Evolutionary conservation across 2,329 filamentous ascomycete genomes (phyloP).

Genomic region (Fusarium brachygibbosum): DNA sequence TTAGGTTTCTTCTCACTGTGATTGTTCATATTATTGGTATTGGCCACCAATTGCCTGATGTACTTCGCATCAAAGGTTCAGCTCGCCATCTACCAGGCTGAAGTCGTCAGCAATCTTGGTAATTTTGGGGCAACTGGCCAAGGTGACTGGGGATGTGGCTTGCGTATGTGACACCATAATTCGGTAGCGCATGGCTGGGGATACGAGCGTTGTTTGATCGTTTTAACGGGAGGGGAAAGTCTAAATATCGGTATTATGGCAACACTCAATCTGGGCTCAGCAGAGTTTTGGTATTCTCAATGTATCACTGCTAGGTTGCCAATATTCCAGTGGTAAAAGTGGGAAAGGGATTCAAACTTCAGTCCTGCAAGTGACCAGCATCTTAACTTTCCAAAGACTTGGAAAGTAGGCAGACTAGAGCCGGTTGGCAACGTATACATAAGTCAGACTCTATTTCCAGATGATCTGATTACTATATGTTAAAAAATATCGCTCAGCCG

Average conservation of each 20-base stretch:
- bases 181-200: not conserved
- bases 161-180: not conserved
- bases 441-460: not conserved
- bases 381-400: not conserved
- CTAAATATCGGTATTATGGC: not conserved
- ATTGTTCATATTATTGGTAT: too few relatives aligned
- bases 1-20: too few relatives aligned
- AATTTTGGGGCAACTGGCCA: too few relatives aligned
- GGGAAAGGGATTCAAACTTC: accelerated
- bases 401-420: not conserved
- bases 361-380: not conserved
- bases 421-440: accelerated
- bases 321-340: not conserved
- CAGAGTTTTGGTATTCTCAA: not conserved
- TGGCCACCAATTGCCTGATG: too few relatives aligned
- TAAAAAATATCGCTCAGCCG: too few relatives aligned
- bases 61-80: too few relatives aligned
- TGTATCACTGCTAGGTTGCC: not conserved
- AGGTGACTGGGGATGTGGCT: not conserved
- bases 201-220: not conserved
- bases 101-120: not conserved
- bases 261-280: not conserved
- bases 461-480: too few relatives aligned
- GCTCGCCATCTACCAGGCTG: too few relatives aligned
- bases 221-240: not conserved